Evolutionary conservation across 257 asterid species (phyloP).

Genomic region (Solanum sparsipilum): DNA sequence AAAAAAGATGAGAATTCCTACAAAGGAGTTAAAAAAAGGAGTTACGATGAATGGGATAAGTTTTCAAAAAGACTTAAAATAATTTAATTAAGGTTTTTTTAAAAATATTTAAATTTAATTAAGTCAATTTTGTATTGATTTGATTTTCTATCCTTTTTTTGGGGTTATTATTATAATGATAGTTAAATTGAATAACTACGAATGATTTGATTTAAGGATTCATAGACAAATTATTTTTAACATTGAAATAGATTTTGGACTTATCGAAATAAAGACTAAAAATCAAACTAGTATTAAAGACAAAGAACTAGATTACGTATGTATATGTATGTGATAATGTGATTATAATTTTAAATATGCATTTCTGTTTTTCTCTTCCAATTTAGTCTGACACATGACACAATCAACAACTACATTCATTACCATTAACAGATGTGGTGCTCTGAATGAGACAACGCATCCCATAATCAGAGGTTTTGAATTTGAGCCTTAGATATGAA

Average conservation of each 20-base stretch:
- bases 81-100: neutral
- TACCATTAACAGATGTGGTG: neutral
- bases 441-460: fast-evolving
- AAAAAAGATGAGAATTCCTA: too few relatives aligned
- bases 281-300: neutral
- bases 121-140: neutral
- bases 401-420: neutral
- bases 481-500: too few relatives aligned
- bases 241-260: neutral
- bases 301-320: neutral
- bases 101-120: neutral
- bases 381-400: neutral
- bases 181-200: neutral
- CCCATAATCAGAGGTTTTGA: too few relatives aligned
- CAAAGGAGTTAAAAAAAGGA: neutral
- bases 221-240: neutral
- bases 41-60: neutral
- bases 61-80: neutral
- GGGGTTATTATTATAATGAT: neutral
- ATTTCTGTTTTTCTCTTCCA: neutral
- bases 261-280: neutral
- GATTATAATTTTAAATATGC: neutral
- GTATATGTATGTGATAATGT: neutral
- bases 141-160: neutral
- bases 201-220: neutral